Evolutionary conservation across 345 rosid species (phyloP), one percentile per base, ranked within the genome.

Genomic region (Schrenkiella parvula): DNA sequence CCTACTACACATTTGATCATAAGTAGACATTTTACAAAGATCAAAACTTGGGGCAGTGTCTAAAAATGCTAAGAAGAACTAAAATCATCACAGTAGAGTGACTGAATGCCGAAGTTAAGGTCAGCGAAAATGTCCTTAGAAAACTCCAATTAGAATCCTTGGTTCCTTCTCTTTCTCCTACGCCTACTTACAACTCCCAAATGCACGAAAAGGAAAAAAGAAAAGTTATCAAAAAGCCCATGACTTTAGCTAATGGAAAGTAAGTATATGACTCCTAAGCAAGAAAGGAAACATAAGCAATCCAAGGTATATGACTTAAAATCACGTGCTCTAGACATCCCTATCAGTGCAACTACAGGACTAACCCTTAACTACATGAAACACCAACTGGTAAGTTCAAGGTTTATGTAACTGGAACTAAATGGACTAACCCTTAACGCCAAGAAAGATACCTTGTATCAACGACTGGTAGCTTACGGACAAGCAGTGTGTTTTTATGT

Each of bases 381-480:
- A 38, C 55, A 46, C 44, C 48, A 22, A 46, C 23, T 61, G 56
- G 32, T 57, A 42, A 44, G 64, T 29, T 51, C 37, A 62, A 39
- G 76, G 18, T 26, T 29, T 53, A 10, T 8, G 37, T 23, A 53
- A 23, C 47, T 32, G 62, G 42, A 48, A 53, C 37, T 25, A 56
- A 65, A 38, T 60, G 6, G 35, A 22, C 1, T 5, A 13, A n/a
- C 35, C 28, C 42, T 52, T 39, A 31, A 64, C 4, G 37, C 12
- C 37, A 28, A 35, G 72, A 39, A 43, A 60, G 21, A 80, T 81
- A 91, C 97, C 59, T 72, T 71, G 97, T 83, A 83, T 84, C 82
- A 32, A 84, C 87, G 68, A 64, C 46, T 19, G 98, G 88, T 76
- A 95, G 76, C 76, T 90, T 95, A 62, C 99, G 86, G 50, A 95